Conservation (phyloP, 1,284 basidiomycete species). For the Volvariella surrecta region DNA sequence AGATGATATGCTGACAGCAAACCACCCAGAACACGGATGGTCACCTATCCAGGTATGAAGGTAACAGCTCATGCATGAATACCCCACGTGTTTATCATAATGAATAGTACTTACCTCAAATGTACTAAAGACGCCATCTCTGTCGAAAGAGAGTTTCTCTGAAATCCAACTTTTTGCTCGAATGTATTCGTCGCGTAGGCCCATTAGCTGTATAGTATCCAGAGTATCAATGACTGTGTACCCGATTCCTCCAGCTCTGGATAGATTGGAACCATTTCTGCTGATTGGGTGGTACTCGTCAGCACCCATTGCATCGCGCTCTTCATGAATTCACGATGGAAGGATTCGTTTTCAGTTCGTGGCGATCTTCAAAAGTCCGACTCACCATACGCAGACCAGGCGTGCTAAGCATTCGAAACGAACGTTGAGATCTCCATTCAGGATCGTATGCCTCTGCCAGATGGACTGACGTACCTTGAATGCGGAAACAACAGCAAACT, state of each 20-base stretch:
- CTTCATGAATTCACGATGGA: slow-evolving; percentile 32
- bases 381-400: slow-evolving; percentile 73
- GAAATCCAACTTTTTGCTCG: slow-evolving; percentile 77
- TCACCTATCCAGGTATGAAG: too few relatives aligned
- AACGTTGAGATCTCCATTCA: slow-evolving; percentile 1
- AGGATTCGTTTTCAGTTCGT: not conserved
- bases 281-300: slow-evolving; percentile 87
- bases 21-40: slow-evolving; percentile 36
- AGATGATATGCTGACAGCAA: slow-evolving; percentile 80
- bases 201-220: slow-evolving; percentile 86
- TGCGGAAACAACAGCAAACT: slow-evolving; percentile 65
- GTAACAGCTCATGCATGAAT: not conserved
- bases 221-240: slow-evolving; percentile 80
- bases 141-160: slow-evolving; percentile 65
- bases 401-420: slow-evolving; percentile 39
- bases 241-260: slow-evolving; percentile 70
- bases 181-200: slow-evolving; percentile 69
- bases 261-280: slow-evolving; percentile 68
- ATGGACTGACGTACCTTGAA: slow-evolving; percentile 54
- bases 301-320: slow-evolving; percentile 79
- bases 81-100: slow-evolving; percentile 3
- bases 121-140: slow-evolving; percentile 78
- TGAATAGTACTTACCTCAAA: slow-evolving; percentile 68
- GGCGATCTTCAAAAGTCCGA: slow-evolving; percentile 1
- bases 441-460: not conserved